Percentiles rank a stretch among this genome's conserved stretches.
Evolutionary conservation across 371 early-diverging fungal genomes (phyloP).

Genomic region (Rhizomucor pusillus): DNA sequence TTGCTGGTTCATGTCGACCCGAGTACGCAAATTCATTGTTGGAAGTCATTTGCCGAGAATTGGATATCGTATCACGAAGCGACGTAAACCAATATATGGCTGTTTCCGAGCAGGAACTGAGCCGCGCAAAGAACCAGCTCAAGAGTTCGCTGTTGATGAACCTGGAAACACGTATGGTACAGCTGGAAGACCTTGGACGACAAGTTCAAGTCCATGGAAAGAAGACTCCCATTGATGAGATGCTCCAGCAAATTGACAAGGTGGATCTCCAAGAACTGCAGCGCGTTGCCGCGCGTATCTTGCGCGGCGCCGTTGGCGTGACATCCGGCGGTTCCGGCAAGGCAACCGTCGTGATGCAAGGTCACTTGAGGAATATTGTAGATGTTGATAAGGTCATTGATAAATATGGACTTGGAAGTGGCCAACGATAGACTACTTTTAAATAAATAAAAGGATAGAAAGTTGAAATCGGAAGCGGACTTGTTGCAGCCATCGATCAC

Average conservation of each 20-base stretch:
- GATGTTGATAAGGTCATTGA: conserved; percentile 44
- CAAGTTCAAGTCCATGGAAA: conserved; percentile 83
- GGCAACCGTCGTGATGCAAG: conserved; percentile 55
- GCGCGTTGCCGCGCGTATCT: conserved; percentile 61
- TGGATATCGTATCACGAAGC: conserved; percentile 69
- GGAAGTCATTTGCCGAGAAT: conserved; percentile 82
- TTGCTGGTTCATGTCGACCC: conserved; percentile 81
- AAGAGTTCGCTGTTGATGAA: conserved; percentile 91
- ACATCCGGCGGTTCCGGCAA: conserved; percentile 58
- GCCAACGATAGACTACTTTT: no score
- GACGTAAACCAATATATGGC: conserved; percentile 27
- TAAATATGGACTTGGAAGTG: conserved; percentile 37
- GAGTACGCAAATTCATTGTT: conserved; percentile 66
- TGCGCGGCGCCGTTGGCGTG: conserved; percentile 53
- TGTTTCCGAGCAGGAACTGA: conserved; percentile 63
- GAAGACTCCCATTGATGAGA: conserved; percentile 74
- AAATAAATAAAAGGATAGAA: no score
- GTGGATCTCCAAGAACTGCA: conserved; percentile 71
- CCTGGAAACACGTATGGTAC: conserved; percentile 87
- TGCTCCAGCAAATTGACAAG: conserved; percentile 73
- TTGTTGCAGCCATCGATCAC: no score
- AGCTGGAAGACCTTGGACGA: conserved; percentile 93
- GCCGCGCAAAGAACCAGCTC: conserved; percentile 94
- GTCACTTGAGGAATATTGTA: conserved; percentile 41
- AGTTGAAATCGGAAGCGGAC: no score